Evolutionary conservation across 2,329 filamentous ascomycete species (phyloP), one percentile per base, ranked within the genome.

Genomic region (Teratosphaeria viscida): DNA sequence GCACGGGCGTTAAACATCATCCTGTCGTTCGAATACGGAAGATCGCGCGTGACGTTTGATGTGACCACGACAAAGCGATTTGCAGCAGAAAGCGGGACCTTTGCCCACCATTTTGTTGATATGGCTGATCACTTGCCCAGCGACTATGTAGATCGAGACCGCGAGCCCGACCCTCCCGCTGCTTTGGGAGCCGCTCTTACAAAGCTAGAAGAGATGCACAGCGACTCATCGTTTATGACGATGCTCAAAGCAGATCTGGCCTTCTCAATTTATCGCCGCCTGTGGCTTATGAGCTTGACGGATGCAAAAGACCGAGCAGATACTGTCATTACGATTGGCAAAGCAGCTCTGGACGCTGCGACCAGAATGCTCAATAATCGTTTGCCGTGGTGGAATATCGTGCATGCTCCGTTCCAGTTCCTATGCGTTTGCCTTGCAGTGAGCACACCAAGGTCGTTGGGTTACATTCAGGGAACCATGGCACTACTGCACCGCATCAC

Each of bases 1-100:
- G 78, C 81, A 0, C 78, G 81, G 16, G 81, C 83, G 43, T 73
- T 84, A 16, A 83, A 84, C 64, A 79, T 78, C 23, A 82, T 82
- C 77, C 77, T 80, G 27, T 84, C 82, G 0, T 84, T 82, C 61
- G 82, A 85, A 59, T 78, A 83, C 57, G 82, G 82, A 1, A 76
- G 80, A 0, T 81, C 81, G 0, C 73, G 79, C 12, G 78, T 83
- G 55, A 63, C 75, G 64, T 76, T 82, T 0, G 77, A 78, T 54
- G 76, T 78, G 7, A 75, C 78, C 3, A 76, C 70, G 2, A 72
- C 70, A 16, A 71, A 72, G 57, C 68, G 68, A 49, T 70, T 69
- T 16, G 68, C 68, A 2, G 55, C 69, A 0, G 70, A 72, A 35
- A 64, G 59, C 37, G 66, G 62, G 32, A 65, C 64, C 23, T 62